Evolutionary conservation across 345 rosid species (phyloP).

Genomic region (Passiflora organensis): DNA sequence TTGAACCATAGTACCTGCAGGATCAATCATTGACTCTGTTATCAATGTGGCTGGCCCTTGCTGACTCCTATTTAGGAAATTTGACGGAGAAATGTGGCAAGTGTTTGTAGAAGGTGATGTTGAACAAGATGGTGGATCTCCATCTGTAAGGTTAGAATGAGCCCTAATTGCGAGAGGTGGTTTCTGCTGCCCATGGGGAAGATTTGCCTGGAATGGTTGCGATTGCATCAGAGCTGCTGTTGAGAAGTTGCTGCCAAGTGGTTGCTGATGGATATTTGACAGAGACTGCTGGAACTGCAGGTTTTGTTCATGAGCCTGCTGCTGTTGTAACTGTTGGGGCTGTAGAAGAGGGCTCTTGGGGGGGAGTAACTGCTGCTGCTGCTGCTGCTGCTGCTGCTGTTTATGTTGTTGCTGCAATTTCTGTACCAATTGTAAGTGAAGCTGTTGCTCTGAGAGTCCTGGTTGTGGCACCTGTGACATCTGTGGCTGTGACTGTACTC

Average conservation of each 20-base stretch:
- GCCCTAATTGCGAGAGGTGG: conserved; percentile 44
- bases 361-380: conserved; percentile 50
- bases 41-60: conserved; percentile 45
- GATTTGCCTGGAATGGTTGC: conserved; percentile 52
- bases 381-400: no score
- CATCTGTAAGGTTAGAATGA: conserved; percentile 69
- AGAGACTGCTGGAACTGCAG: conserved; percentile 46
- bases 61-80: conserved; percentile 63
- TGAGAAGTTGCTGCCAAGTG: conserved; percentile 50
- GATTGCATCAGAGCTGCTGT: conserved; percentile 49
- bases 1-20: conserved; percentile 50
- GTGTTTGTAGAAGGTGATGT: conserved; percentile 93
- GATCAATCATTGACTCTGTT: conserved; percentile 51
- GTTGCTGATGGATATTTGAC: conserved; percentile 60
- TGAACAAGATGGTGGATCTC: conserved; percentile 92
- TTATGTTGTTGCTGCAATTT: no score
- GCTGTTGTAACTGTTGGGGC: conserved; percentile 68
- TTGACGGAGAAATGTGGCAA: conserved; percentile 64
- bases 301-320: conserved; percentile 44
- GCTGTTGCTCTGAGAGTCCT: conserved; percentile 73
- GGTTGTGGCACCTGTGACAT: conserved; percentile 57
- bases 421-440: conserved; percentile 60
- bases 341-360: conserved; percentile 54
- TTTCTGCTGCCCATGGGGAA: conserved; percentile 49
- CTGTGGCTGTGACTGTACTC: conserved; percentile 42